Conservation (phyloP, 176 grass and related monocot species). For the Oryza meridionalis region DNA sequence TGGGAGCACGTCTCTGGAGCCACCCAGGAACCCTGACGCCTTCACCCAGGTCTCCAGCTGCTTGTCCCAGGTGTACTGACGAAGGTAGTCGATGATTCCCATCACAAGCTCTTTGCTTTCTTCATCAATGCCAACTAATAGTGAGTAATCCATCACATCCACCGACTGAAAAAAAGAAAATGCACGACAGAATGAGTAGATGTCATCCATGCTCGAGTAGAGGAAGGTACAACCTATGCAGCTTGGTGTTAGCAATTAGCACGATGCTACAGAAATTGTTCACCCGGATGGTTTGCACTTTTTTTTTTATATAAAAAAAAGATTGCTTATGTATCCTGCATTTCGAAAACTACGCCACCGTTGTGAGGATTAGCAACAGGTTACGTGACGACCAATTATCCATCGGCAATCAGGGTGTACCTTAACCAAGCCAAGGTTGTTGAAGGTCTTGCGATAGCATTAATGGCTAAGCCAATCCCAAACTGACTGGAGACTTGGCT, state of each 20-base stretch:
- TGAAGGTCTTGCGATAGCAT: not conserved
- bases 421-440: not conserved
- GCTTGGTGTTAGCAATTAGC: not conserved
- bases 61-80: slow-evolving; percentile 99
- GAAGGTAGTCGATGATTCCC: slow-evolving; percentile 92
- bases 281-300: slow-evolving; percentile 10
- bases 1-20: slow-evolving; percentile 69
- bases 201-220: not conserved
- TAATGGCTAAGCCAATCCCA: not conserved
- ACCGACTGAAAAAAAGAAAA: slow-evolving; percentile 59
- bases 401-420: not conserved
- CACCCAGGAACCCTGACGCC: slow-evolving; percentile 79
- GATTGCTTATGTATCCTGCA: not conserved
- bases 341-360: not conserved
- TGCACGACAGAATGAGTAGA: not conserved
- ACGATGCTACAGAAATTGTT: not conserved
- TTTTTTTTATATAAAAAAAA: not conserved
- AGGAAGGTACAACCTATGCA: not conserved
- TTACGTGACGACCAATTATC: not conserved
- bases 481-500: not conserved
- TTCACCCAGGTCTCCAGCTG: slow-evolving; percentile 97
- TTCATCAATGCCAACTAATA: slow-evolving; percentile 89
- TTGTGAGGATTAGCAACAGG: not conserved
- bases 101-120: slow-evolving; percentile 86
- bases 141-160: slow-evolving; percentile 97